These are phyloP conservation scores for Fusarium sp. DNA, from an alignment of 2,329 filamentous ascomycete species.

Conservation along the genomic window DNA sequence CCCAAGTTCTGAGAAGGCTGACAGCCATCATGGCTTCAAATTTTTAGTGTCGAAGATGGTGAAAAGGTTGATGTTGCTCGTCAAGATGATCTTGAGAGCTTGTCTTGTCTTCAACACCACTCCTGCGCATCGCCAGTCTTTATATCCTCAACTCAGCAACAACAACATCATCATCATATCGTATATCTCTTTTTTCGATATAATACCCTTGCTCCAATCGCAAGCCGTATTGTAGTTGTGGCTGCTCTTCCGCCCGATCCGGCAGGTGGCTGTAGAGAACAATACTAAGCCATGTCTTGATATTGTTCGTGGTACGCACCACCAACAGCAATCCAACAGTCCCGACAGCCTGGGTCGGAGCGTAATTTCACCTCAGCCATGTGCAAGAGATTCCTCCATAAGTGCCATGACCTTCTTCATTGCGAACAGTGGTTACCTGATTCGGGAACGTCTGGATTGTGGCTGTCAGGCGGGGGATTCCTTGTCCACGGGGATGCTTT, in stretches of 20 bases:
- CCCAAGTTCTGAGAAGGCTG: conserved; percentile 8
- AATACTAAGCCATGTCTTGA: conserved; percentile 38
- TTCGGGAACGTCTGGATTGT: neutral
- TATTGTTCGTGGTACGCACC: conserved; percentile 40
- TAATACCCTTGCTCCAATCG: conserved; percentile 1
- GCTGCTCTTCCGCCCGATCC: conserved; percentile 19
- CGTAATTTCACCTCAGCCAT: neutral
- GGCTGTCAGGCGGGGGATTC: conserved; percentile 1
- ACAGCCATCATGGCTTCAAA: conserved; percentile 11
- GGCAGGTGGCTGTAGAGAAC: conserved; percentile 33
- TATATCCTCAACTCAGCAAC: conserved; percentile 18
- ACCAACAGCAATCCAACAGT: conserved; percentile 19
- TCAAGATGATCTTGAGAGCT: conserved; percentile 1
- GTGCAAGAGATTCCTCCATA: neutral
- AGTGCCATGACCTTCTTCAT: neutral
- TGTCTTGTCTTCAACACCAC: neutral
- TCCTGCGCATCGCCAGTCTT: conserved; percentile 5
- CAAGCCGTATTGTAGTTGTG: neutral
- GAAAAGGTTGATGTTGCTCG: neutral
- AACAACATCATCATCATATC: neutral
- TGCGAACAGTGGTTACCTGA: neutral
- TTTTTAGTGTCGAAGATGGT: neutral
- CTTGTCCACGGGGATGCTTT: neutral
- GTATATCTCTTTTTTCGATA: conserved; percentile 7
- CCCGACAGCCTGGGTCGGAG: conserved; percentile 1